Evolutionary conservation across 2,329 filamentous ascomycete genomes (phyloP).

Genomic region (Colletotrichum sp.): DNA sequence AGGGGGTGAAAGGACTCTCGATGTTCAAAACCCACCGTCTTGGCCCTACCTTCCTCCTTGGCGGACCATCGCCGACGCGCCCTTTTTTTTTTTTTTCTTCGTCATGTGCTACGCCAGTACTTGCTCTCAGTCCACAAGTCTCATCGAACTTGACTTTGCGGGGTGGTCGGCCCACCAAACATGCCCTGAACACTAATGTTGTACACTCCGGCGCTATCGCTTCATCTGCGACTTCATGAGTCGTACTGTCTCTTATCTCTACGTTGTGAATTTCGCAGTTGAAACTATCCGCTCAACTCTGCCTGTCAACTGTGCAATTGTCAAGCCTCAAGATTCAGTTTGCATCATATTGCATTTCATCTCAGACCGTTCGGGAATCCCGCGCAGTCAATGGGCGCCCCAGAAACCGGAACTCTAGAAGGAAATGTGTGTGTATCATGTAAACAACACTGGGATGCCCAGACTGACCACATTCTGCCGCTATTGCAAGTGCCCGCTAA

Average conservation of each 20-base stretch:
- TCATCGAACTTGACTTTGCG: constrained; percentile 2
- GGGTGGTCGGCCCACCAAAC: constrained; percentile 2
- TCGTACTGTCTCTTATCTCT: neutral
- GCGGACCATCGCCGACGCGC: neutral
- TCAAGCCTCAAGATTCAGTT: neutral
- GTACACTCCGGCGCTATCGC: neutral
- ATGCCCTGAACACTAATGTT: neutral
- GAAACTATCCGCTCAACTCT: neutral
- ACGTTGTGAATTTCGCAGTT: neutral
- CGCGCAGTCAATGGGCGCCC: neutral
- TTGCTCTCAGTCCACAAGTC: neutral
- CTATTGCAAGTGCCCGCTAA: constrained; percentile 34
- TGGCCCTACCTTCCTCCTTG: neutral
- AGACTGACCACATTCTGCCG: neutral
- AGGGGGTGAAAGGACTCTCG: neutral
- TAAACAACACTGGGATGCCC: constrained; percentile 6
- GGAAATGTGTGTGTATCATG: neutral
- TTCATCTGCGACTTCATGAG: neutral
- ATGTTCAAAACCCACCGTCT: neutral
- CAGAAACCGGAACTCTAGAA: neutral
- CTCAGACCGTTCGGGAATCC: neutral
- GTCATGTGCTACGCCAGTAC: constrained; percentile 3
- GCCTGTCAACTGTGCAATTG: neutral
- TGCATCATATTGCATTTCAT: neutral
- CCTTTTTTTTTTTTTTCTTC: neutral